Evolutionary conservation across 768 basidiomycete genomes (phyloP), one percentile per base, ranked within the genome.

Genomic region (Galerina sulciceps): DNA sequence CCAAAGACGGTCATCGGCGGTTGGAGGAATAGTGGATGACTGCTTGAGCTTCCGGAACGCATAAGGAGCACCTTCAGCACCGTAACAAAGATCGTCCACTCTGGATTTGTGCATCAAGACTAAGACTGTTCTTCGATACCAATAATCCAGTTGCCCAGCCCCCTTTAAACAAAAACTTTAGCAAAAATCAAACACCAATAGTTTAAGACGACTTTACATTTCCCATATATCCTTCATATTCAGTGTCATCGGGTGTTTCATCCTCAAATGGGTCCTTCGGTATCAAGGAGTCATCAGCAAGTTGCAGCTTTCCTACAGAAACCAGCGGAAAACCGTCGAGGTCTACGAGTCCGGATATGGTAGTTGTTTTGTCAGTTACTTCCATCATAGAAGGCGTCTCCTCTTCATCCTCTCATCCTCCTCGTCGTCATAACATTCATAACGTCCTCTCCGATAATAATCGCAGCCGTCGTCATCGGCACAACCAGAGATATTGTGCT

Each of bases 211-310:
- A 60, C 65, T 38, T n/a, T 58, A 79, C 80, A 64, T 79, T 78
- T 11, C 75, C 78, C 65, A 70, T 69, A 60, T 79, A 80, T 20
- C 76, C 75, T 50, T 78, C 76, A 45, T 78, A 79, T 2, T 79
- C 70, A 15, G 65, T 62, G 3, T 74, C 65, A 55, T 79, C 75
- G 4, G 77, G 78, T 11, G 55, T 52, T 6, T 35, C 52, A 23
- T 62, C 72, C 34, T 78, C 69, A 58, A 80, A 78, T 0, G 72
- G 65, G 42, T 76, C 56, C 43, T 67, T 66, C 0, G 76, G 77
- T 23, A 80, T 67, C 17, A 79, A 62, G 23, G 68, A 66, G 6
- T 68, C 63, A 36, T 70, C 57, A 0, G 62, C 57, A 5, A 78
- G 17, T 1, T 51, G 20, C 10, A 75, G 47, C 2, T 61, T 55